Evolutionary conservation across 148 eudicot genomes (phyloP).

Genomic region (Linanthus parryae): DNA sequence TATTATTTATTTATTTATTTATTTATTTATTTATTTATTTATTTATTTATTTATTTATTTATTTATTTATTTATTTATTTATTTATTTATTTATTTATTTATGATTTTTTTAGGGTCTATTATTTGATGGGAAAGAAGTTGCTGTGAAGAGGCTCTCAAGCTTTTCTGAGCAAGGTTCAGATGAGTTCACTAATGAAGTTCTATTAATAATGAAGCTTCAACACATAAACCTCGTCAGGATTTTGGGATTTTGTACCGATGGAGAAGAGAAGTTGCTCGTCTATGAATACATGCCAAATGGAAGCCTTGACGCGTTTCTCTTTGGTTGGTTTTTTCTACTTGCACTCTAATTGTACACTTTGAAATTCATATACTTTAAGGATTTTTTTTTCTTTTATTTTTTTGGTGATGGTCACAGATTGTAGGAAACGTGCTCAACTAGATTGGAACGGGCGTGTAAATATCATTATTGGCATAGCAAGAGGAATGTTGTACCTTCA

Average conservation of each 20-base stretch:
- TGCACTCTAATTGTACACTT: not conserved
- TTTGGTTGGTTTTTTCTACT: constrained; percentile 16
- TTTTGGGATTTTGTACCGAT: constrained; percentile 33
- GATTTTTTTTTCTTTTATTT: not conserved
- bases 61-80: too few species aligned
- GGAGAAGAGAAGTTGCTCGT: constrained; percentile 27
- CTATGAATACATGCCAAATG: constrained; percentile 32
- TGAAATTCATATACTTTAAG: not conserved
- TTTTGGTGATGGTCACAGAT: constrained; percentile 12
- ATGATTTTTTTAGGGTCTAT: constrained; percentile 19
- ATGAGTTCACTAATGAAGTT: constrained; percentile 37
- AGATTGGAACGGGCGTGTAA: constrained; percentile 20
- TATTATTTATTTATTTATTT: too few species aligned
- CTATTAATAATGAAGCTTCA: constrained; percentile 29
- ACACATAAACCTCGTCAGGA: constrained; percentile 40
- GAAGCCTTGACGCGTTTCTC: constrained; percentile 27
- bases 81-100: too few species aligned
- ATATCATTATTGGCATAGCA: constrained; percentile 29
- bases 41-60: too few species aligned
- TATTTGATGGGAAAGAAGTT: constrained; percentile 24
- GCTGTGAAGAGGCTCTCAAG: constrained; percentile 40
- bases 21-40: too few species aligned
- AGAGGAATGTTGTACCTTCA: constrained; percentile 35
- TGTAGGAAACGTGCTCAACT: constrained; percentile 11
- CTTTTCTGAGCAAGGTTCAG: constrained; percentile 33